phyloP scores from a whole-genome alignment of 2,329 filamentous ascomycete species.

The Neospermospora avenae region DNA sequence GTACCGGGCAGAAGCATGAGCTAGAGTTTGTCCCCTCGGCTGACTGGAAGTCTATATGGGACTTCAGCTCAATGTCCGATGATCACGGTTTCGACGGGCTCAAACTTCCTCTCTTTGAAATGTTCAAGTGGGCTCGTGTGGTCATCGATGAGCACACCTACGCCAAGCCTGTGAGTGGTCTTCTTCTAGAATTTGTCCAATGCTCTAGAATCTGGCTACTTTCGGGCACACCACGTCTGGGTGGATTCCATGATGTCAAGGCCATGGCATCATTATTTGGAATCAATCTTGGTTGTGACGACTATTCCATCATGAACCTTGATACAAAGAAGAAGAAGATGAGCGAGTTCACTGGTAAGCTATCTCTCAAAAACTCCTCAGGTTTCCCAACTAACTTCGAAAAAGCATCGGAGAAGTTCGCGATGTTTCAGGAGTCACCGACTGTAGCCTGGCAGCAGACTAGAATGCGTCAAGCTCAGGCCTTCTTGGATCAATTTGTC shows the following conservation, averaged over 20 bases:
- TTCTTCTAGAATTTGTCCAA: background rate
- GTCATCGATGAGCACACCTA: constrained; percentile 66
- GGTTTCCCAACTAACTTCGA: constrained; percentile 11
- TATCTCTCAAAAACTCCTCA: background rate
- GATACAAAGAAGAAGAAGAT: constrained; percentile 42
- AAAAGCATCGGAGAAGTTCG: constrained; percentile 51
- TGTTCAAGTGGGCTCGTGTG: constrained; percentile 58
- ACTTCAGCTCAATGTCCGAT: background rate
- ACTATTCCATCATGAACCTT: constrained; percentile 42
- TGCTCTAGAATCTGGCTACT: constrained; percentile 47
- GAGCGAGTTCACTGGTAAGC: constrained; percentile 43
- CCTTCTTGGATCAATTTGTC: constrained; percentile 47
- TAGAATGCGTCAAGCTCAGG: constrained; percentile 50
- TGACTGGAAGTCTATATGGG: background rate
- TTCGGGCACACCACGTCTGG: constrained; percentile 58
- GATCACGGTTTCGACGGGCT: background rate
- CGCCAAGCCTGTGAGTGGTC: constrained; percentile 36
- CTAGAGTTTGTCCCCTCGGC: background rate
- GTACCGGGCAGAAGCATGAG: constrained; percentile 4
- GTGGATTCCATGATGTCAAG: constrained; percentile 57
- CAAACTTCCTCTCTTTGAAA: constrained; percentile 46
- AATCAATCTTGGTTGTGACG: constrained; percentile 51
- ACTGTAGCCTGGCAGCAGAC: constrained; percentile 50
- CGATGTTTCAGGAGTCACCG: constrained; percentile 46
- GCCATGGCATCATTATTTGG: constrained; percentile 54